Evolutionary conservation across 257 asterid species (phyloP), one percentile per base, ranked within the genome.

Genomic region (Penstemon davidsonii): DNA sequence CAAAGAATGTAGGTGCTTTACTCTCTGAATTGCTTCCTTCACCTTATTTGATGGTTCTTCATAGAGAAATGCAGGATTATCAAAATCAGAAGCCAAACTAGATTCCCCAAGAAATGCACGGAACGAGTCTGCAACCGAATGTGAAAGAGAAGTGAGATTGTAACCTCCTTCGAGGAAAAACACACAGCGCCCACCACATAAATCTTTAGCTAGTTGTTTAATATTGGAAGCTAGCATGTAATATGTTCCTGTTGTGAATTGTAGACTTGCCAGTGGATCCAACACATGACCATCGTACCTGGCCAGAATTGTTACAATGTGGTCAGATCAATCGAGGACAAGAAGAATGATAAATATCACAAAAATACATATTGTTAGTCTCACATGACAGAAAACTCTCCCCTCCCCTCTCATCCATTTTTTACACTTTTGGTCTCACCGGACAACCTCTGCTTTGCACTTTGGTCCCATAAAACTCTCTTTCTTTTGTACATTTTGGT

Each of bases 111-210:
- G 90, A 74, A 92, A 84, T 4, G 96, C 97, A 41, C 91, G 91
- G 33, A 92, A 90, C 3, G 97, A 78, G 78, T 92, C 96, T 1
- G 88, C 98, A 58, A 92, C 90, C 5, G 98, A 90, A 69, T 84
- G 67, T 1, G 97, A 88, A 40, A 92, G 96, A 50, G 96, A 88
- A 33, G 47, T 52, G 44, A 90, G 92, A 76, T 92, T 92, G 73
- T 92, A 92, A 1, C 98, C 95, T 37, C 97, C 98, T 85, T 90
- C 98, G 72, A 92, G 75, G 88, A 92, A 92, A 69, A 92, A 92
- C 58, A 86, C 95, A 19, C 98, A 90, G 1, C 94, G 87, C 6
- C 98, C 98, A 4, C 88, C 75, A 38, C 98, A 92, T 57, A 92
- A 64, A 41, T 88, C 92, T 75, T 79, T 82, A 1, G 96, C 95